A percentile compares a stretch with the other conserved stretches of the same genome.
phyloP scores from a whole-genome alignment of 1,284 basidiomycete genomes.

The Omphalotus olearius region DNA sequence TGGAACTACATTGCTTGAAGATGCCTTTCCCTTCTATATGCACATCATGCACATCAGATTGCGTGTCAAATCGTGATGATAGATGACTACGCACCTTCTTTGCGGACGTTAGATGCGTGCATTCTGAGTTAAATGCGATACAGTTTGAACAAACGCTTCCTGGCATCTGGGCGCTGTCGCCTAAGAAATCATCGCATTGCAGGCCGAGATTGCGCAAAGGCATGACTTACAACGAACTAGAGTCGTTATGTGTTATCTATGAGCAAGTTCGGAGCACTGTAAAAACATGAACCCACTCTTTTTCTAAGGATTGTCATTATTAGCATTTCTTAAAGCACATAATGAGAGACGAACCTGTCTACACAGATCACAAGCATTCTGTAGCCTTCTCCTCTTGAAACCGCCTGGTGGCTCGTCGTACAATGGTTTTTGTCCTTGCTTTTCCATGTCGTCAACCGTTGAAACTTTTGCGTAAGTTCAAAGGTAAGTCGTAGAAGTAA shows the following conservation, averaged over 20 bases:
- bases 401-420: slow-evolving; percentile 3
- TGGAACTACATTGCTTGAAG: not conserved
- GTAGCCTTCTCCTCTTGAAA: slow-evolving; percentile 4
- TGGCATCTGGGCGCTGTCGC: slow-evolving; percentile 15
- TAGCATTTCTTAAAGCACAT: not conserved
- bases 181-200: not conserved
- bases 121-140: slow-evolving; percentile 9
- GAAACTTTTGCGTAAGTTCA: too few species aligned
- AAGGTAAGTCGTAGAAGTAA: too few species aligned
- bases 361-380: slow-evolving; percentile 3
- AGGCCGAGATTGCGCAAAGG: not conserved
- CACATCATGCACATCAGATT: not conserved
- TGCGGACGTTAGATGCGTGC: slow-evolving; percentile 5
- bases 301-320: not conserved
- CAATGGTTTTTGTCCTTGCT: not conserved
- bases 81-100: slow-evolving; percentile 2
- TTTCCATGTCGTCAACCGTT: too few species aligned
- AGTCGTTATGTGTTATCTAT: not conserved
- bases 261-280: too few species aligned
- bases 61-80: not conserved
- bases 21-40: not conserved
- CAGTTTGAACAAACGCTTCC: slow-evolving; percentile 14
- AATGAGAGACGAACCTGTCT: not conserved
- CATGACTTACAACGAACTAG: slow-evolving; percentile 6
- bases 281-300: not conserved